These are phyloP conservation scores for Diaporthe nobilis DNA, from an alignment of 2,329 filamentous ascomycete species.

Conservation along the genomic window DNA sequence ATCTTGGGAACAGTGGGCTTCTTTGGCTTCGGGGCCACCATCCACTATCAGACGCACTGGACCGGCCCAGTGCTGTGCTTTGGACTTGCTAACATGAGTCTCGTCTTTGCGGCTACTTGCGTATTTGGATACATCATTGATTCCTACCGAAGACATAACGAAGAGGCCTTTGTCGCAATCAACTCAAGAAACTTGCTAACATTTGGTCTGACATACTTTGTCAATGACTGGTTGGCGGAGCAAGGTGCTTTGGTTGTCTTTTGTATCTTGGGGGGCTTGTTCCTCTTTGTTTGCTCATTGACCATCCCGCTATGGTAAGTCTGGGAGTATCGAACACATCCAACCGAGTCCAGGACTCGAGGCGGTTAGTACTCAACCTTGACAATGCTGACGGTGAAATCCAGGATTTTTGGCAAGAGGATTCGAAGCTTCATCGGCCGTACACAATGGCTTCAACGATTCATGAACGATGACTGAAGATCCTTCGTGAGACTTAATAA, in stretches of 20 bases:
- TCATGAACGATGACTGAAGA: constrained; percentile 49
- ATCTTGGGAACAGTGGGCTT: constrained; percentile 60
- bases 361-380: no score
- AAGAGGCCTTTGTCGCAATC: constrained; percentile 66
- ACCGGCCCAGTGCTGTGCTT: constrained; percentile 62
- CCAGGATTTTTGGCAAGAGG: constrained; percentile 62
- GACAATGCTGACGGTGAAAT: background rate
- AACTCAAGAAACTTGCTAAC: constrained; percentile 63
- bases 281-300: constrained; percentile 59
- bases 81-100: constrained; percentile 63
- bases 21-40: constrained; percentile 62
- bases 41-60: constrained; percentile 63
- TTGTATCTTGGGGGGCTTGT: constrained; percentile 56
- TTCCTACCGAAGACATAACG: constrained; percentile 59
- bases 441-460: constrained; percentile 52
- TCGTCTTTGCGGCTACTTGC: constrained; percentile 61
- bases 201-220: constrained; percentile 61
- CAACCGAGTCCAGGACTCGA: background rate
- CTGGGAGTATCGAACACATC: no score
- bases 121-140: constrained; percentile 67
- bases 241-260: constrained; percentile 55
- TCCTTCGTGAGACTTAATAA: background rate
- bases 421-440: constrained; percentile 58
- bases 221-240: constrained; percentile 55
- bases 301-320: constrained; percentile 62